Percentiles rank a stretch among this genome's conserved stretches.
These are phyloP conservation scores for Naganishia antarctica DNA, from an alignment of 768 basidiomycete species.

Conservation along the genomic window DNA sequence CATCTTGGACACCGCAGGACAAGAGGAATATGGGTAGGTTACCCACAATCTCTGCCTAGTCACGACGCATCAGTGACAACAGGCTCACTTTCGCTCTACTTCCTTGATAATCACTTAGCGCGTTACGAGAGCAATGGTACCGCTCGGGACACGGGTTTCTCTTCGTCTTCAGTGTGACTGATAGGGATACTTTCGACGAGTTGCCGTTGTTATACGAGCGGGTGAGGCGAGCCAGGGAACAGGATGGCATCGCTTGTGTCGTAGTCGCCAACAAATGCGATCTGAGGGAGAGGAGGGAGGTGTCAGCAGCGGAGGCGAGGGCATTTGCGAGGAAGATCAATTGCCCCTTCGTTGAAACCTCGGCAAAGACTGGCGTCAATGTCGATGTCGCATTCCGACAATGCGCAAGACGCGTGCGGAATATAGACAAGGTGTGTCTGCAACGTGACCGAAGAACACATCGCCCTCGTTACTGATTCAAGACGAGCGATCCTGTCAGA, in stretches of 20 bases:
- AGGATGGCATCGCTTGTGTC: conserved; percentile 52
- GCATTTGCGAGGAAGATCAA: conserved; percentile 45
- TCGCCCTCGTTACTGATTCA: too few species aligned
- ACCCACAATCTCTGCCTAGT: too few species aligned
- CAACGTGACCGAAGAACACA: too few species aligned
- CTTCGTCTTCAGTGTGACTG: conserved; percentile 55
- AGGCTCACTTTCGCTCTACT: too few species aligned
- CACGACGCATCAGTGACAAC: too few species aligned
- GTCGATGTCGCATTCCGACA: conserved; percentile 53
- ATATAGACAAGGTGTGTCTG: conserved; percentile 50
- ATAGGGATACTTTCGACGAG: conserved; percentile 53
- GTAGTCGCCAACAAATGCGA: conserved; percentile 54
- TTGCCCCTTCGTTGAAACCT: conserved; percentile 53
- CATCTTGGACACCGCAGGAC: conserved; percentile 56
- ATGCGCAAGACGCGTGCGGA: conserved; percentile 51
- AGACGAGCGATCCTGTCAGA: too few species aligned
- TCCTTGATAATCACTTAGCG: conserved; percentile 19
- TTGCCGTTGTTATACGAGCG: conserved; percentile 52
- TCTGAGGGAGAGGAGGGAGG: conserved; percentile 32
- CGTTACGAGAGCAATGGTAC: conserved; percentile 50
- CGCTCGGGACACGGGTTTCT: conserved; percentile 53
- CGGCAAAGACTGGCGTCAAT: conserved; percentile 53
- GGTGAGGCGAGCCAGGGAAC: conserved; percentile 53
- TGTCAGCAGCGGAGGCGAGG: conserved; percentile 43
- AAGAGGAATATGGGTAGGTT: conserved; percentile 46